Evolutionary conservation across 2,329 filamentous ascomycete genomes (phyloP).

Genomic region (Ceratocystis albifundus): DNA sequence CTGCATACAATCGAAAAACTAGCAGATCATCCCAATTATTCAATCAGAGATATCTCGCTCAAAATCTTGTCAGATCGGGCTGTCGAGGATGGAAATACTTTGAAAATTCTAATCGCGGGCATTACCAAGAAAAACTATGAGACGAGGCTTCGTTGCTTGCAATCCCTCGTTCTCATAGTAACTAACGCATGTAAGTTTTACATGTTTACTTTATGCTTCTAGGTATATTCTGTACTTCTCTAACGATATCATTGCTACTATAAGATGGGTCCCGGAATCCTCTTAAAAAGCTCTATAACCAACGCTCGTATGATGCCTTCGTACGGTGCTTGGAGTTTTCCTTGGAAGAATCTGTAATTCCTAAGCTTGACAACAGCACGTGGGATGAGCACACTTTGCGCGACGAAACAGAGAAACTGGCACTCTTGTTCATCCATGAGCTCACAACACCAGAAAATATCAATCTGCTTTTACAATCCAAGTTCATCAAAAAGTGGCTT

Average conservation of each 20-base stretch:
- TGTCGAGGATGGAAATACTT: constrained; percentile 45
- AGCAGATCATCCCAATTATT: constrained; percentile 57
- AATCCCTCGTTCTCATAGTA: constrained; percentile 45
- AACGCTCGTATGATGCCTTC: constrained; percentile 44
- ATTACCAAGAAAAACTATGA: constrained; percentile 50
- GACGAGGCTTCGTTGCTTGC: constrained; percentile 45
- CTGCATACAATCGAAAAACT: constrained; percentile 55
- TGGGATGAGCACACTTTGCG: constrained; percentile 54
- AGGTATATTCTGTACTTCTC: neutral
- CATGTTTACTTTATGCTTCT: neutral
- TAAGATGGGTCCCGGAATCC: constrained; percentile 33
- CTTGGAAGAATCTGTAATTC: constrained; percentile 39
- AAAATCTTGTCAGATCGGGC: constrained; percentile 46
- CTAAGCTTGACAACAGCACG: constrained; percentile 42
- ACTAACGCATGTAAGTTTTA: constrained; percentile 29
- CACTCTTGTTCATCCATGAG: constrained; percentile 45
- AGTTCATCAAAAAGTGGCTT: constrained; percentile 64
- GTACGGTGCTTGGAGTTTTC: constrained; percentile 50
- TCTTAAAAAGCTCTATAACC: constrained; percentile 35
- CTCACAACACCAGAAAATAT: constrained; percentile 42
- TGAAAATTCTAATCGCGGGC: constrained; percentile 44
- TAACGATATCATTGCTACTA: neutral
- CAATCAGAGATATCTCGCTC: constrained; percentile 57
- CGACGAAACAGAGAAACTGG: constrained; percentile 50
- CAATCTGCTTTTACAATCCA: constrained; percentile 47